A percentile compares a stretch with the other conserved stretches of the same genome.
phyloP scores from a whole-genome alignment of 2,329 filamentous ascomycete species.

The Didymella pomorum region DNA sequence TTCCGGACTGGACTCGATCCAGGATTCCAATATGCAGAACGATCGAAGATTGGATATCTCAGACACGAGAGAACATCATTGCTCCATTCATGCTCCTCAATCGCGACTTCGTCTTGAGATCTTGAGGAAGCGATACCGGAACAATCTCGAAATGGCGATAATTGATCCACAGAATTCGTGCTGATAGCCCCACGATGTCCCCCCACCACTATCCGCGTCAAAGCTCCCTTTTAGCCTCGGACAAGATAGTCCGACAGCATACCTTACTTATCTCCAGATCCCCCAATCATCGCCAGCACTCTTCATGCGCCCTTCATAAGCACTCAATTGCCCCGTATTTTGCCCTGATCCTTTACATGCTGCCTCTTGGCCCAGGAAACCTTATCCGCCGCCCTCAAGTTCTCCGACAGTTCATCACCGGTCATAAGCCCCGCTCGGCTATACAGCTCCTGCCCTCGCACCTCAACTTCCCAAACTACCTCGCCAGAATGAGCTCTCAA shows the following conservation, averaged over 20 bases:
- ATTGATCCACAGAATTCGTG: conserved; percentile 15
- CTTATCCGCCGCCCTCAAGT: conserved; percentile 8
- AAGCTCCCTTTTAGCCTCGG: conserved; percentile 18
- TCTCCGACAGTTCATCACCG: conserved; percentile 3
- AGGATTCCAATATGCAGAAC: too few relatives aligned
- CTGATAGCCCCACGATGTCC: background rate
- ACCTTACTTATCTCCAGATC: conserved; percentile 8
- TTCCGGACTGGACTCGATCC: too few relatives aligned
- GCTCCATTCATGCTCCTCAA: background rate
- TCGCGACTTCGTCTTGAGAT: background rate
- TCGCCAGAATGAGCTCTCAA: conserved; percentile 71
- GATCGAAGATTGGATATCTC: too few relatives aligned
- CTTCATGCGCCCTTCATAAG: conserved; percentile 7
- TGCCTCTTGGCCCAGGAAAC: conserved; percentile 15
- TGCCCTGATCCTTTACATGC: conserved; percentile 15
- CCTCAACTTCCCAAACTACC: conserved; percentile 21
- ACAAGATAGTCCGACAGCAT: conserved; percentile 5
- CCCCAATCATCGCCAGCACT: conserved; percentile 9
- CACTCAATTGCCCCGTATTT: conserved; percentile 10
- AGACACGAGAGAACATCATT: background rate
- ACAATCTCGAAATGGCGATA: conserved; percentile 7
- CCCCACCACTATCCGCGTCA: conserved; percentile 5
- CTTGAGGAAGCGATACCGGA: conserved; percentile 3
- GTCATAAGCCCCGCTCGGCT: conserved; percentile 12
- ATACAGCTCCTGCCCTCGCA: conserved; percentile 17